phyloP scores from a whole-genome alignment of 139 green algal species.

The Closterium sp. region DNA sequence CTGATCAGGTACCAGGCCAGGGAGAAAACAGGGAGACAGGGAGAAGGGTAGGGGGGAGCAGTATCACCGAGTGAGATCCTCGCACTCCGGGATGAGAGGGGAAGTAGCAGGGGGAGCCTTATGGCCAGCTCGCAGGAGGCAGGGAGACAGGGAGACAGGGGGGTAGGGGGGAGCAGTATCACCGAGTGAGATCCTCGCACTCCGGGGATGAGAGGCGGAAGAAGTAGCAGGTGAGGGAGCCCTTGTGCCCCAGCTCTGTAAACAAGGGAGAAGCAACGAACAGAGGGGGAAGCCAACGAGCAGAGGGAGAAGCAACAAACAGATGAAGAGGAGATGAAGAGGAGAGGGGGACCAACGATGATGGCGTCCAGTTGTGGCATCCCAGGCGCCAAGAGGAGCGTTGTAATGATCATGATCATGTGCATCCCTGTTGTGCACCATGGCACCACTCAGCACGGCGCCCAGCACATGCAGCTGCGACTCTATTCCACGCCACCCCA shows the following conservation, averaged over 20 bases:
- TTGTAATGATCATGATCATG: no score
- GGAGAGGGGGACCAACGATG: no score
- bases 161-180: no score
- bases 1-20: neutral
- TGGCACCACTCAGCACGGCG: neutral
- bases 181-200: neutral
- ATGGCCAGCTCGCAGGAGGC: neutral
- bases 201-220: neutral
- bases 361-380: no score
- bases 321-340: no score
- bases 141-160: no score
- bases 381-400: neutral
- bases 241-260: neutral
- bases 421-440: neutral
- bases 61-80: neutral
- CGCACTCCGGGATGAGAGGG: neutral
- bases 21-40: neutral
- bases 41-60: no score
- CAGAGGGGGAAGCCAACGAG: no score
- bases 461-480: conserved; percentile 37
- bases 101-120: neutral
- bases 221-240: neutral
- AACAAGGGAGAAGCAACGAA: no score
- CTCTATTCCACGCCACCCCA: neutral
- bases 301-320: no score